Percentiles rank a stretch among this genome's conserved stretches.
phyloP scores from a whole-genome alignment of 2,329 filamentous ascomycete species.

The Diaporthe australafricana region DNA sequence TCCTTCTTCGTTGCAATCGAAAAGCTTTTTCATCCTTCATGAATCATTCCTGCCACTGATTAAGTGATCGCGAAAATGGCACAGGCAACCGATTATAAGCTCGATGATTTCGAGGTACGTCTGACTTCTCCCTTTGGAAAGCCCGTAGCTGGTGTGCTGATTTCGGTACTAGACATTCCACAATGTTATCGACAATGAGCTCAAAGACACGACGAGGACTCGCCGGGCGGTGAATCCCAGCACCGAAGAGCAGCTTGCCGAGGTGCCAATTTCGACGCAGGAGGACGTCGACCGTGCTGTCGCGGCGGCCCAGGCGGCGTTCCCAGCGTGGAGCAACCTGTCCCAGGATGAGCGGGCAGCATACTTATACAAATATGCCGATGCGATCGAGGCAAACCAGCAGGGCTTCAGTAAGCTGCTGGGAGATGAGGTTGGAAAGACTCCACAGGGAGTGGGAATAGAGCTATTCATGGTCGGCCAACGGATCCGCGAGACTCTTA shows the following conservation, averaged over 20 bases:
- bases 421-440: constrained; percentile 42
- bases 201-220: constrained; percentile 37
- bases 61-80: not conserved
- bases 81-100: constrained; percentile 11
- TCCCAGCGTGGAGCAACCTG: constrained; percentile 51
- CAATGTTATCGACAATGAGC: constrained; percentile 44
- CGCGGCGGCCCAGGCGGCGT: constrained; percentile 49
- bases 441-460: constrained; percentile 9
- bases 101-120: constrained; percentile 30
- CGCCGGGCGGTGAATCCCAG: constrained; percentile 49
- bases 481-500: constrained; percentile 19
- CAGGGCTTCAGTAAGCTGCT: constrained; percentile 39
- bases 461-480: constrained; percentile 7
- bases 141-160: not conserved
- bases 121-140: not conserved
- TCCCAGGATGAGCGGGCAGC: constrained; percentile 48
- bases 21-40: not conserved
- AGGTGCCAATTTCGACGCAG: constrained; percentile 52
- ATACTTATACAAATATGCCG: constrained; percentile 44
- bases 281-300: constrained; percentile 55
- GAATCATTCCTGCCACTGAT: not conserved
- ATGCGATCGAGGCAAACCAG: constrained; percentile 49
- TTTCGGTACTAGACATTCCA: constrained; percentile 32
- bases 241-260: constrained; percentile 46
- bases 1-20: not conserved